Evolutionary conservation across 495 filamentous ascomycete genomes (phyloP).

Genomic region (Thermochaetoides thermophila): DNA sequence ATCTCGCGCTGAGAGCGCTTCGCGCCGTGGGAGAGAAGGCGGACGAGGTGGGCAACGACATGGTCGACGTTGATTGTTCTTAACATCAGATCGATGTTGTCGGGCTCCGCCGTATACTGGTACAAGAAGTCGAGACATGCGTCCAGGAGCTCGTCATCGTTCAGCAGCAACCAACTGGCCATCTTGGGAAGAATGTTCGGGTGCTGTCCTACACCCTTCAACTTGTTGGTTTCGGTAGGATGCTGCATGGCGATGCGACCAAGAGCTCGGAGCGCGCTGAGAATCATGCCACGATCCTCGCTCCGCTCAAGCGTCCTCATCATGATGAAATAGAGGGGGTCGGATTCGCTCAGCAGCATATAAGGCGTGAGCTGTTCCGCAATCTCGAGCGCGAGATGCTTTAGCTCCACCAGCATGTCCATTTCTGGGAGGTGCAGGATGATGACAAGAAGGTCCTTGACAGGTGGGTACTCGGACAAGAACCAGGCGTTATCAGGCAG

Average conservation of each 20-base stretch:
- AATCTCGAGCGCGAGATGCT: conserved; percentile 84
- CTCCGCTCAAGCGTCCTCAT: conserved; percentile 54
- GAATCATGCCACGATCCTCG: conserved; percentile 69
- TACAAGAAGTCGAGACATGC: conserved; percentile 90
- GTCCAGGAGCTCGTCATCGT: conserved; percentile 80
- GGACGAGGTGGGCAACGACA: conserved; percentile 59
- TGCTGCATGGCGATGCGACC: conserved; percentile 78
- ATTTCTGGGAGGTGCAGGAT: conserved; percentile 62
- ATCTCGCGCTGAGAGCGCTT: conserved; percentile 33
- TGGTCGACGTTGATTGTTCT: conserved; percentile 47
- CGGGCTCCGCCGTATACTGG: conserved; percentile 72
- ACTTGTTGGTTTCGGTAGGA: conserved; percentile 52
- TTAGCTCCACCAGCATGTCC: conserved; percentile 66
- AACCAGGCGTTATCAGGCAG: conserved; percentile 76
- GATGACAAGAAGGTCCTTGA: conserved; percentile 71
- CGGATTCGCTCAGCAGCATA: conserved; percentile 50
- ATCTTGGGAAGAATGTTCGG: conserved; percentile 48
- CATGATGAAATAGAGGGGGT: conserved; percentile 67
- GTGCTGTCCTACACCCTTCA: conserved; percentile 64
- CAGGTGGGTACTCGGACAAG: conserved; percentile 52
- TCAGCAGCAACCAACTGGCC: conserved; percentile 66
- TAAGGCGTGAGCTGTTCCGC: conserved; percentile 80
- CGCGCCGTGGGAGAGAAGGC: conserved; percentile 57
- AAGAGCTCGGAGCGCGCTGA: conserved; percentile 69
- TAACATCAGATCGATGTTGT: conserved; percentile 67